Evolutionary conservation across 768 basidiomycete genomes (phyloP), one percentile per base, ranked within the genome.

Genomic region (Trametes elegans): DNA sequence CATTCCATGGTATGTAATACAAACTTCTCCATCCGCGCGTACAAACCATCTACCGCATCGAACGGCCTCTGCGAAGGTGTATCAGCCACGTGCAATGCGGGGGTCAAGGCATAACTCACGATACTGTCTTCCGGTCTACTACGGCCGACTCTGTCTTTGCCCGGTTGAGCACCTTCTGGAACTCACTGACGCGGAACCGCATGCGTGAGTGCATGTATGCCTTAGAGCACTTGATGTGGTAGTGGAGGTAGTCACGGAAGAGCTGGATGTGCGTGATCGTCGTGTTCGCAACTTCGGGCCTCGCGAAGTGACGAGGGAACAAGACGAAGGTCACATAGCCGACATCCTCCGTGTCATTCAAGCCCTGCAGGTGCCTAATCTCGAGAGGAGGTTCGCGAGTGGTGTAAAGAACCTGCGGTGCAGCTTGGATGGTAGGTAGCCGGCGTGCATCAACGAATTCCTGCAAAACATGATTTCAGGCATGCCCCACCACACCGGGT

Each of bases 391-490:
- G 95, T 38, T 97, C 94, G 36, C 94, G 85, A 65, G 87, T 95
- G 10, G 91, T 89, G 71, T 97, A 98, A 10, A 95, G 78, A 13
- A 99, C 97, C 71, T 98, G 97, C 0, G 97, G 97, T 1, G 97
- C 97, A 60, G 90, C 93, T 72, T 98, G 97, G 48, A 98, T 89
- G 10, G 87, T 85, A 1, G 95, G 92, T 56, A 91, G 83, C 45
- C 92, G 82, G 50, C 97, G 83, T n/a, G 97, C 96, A 76, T 99
- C 97, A 28, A 98, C 97, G 64, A 99, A 99, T 85, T 98, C 97
- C 93, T 95, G 60, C 1, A 45, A 5, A 31, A 11, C 14, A 21
- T 1, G 3, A 5, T 14, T 29, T 8, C 28, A 41, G 27, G n/a
- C 21, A 31, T 5, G 21, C 6, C 16, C 36, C 67, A 23, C 55